phyloP scores from a whole-genome alignment of 257 asterid genomes.

The Ophiorrhiza pumila region DNA sequence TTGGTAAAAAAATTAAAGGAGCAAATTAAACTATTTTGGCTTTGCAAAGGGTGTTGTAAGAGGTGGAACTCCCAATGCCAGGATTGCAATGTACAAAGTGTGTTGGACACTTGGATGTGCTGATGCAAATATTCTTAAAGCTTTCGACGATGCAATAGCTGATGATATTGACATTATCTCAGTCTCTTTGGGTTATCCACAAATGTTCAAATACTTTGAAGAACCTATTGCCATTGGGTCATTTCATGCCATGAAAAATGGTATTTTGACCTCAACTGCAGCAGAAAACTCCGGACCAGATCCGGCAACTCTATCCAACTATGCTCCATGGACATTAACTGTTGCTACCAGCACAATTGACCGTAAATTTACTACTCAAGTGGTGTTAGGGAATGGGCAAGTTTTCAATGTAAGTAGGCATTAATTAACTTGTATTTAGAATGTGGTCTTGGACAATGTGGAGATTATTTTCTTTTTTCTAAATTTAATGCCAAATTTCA shows the following conservation, averaged over 20 bases:
- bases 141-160: slow-evolving; percentile 9
- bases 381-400: slow-evolving; percentile 36
- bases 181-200: background rate
- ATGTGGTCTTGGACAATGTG: background rate
- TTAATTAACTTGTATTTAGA: background rate
- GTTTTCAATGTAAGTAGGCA: slow-evolving; percentile 25
- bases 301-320: slow-evolving; percentile 31
- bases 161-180: slow-evolving; percentile 9
- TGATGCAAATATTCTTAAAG: background rate
- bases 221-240: slow-evolving; percentile 40
- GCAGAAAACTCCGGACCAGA: slow-evolving; percentile 38
- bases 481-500: background rate
- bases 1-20: slow-evolving; percentile 15
- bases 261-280: slow-evolving; percentile 32
- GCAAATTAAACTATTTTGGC: slow-evolving; percentile 51
- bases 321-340: slow-evolving; percentile 37
- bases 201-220: background rate
- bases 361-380: slow-evolving; percentile 27
- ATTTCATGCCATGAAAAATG: slow-evolving; percentile 45
- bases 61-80: slow-evolving; percentile 55
- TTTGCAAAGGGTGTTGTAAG: slow-evolving; percentile 50
- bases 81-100: slow-evolving; percentile 53
- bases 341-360: slow-evolving; percentile 56
- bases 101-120: slow-evolving; percentile 31
- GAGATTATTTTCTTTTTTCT: background rate